Conservation (phyloP, 345 rosid genomes). For the Populus tremula region DNA sequence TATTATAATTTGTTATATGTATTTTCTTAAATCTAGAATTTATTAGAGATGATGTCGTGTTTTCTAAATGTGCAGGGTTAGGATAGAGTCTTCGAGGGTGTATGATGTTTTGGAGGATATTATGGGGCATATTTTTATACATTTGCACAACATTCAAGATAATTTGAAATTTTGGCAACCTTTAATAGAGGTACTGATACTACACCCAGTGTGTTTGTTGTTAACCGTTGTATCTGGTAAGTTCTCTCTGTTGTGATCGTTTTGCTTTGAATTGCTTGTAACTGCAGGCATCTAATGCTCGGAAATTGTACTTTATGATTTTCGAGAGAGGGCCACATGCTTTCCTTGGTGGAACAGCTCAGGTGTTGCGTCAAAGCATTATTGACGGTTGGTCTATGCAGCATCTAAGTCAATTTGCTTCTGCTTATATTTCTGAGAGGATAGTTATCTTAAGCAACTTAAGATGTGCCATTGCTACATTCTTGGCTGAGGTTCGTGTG, state of each 20-base stretch:
- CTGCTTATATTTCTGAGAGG: conserved; percentile 66
- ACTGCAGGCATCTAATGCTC: conserved; percentile 61
- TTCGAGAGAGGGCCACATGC: conserved; percentile 91
- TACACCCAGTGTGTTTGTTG: not conserved
- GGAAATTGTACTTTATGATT: conserved; percentile 66
- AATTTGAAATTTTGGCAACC: conserved; percentile 81
- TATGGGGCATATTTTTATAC: conserved; percentile 45
- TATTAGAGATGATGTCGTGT: not conserved
- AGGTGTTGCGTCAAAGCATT: conserved; percentile 41
- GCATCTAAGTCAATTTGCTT: conserved; percentile 57
- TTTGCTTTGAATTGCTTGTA: not conserved
- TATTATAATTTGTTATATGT: not conserved
- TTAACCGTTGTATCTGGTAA: not conserved
- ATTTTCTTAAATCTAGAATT: not conserved
- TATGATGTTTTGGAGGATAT: conserved; percentile 65
- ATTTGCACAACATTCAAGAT: conserved; percentile 63
- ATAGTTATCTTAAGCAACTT: conserved; percentile 49
- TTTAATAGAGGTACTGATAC: conserved; percentile 57
- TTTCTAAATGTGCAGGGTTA: conserved; percentile 29
- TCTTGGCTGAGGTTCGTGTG: conserved; percentile 74
- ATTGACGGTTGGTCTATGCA: conserved; percentile 50
- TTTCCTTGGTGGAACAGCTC: conserved; percentile 50
- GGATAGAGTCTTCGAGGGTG: conserved; percentile 38
- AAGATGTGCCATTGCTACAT: conserved; percentile 68
- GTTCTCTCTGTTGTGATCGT: not conserved